phyloP scores from a whole-genome alignment of 179 eudicot genomes.

The Beta lomatogona region DNA sequence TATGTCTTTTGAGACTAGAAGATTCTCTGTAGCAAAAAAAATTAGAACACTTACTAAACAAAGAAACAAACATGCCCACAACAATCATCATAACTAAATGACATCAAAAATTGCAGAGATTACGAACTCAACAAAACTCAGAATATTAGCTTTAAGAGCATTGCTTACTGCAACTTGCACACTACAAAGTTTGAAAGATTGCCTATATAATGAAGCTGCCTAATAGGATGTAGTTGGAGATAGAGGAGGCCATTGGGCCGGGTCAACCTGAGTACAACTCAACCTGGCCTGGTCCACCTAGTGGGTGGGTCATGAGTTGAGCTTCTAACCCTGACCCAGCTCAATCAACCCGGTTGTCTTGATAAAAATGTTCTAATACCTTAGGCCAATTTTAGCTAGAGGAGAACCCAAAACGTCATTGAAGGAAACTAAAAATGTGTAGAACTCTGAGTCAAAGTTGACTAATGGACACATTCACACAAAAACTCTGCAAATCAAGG shows the following conservation, averaged over 20 bases:
- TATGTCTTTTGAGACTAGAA: slow-evolving; percentile 67
- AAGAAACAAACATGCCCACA: neutral
- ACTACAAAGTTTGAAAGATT: neutral
- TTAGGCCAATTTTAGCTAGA: too few relatives aligned
- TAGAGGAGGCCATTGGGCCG: too few relatives aligned
- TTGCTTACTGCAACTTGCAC: neutral
- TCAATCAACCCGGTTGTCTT: too few relatives aligned
- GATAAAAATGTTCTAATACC: too few relatives aligned
- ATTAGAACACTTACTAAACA: neutral
- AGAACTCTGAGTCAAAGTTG: neutral
- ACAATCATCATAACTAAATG: neutral
- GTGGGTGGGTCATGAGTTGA: too few relatives aligned
- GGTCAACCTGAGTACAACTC: too few relatives aligned
- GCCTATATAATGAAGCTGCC: neutral
- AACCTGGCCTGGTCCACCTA: too few relatives aligned
- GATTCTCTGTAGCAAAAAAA: slow-evolving; percentile 53
- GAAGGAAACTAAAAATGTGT: neutral
- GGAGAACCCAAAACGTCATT: neutral
- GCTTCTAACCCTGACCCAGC: too few relatives aligned
- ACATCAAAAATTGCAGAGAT: neutral
- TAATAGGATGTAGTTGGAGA: neutral
- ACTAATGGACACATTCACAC: neutral
- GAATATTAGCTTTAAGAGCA: neutral
- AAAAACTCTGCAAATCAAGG: neutral
- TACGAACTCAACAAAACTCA: neutral